A percentile compares a stretch with the other conserved stretches of the same genome.
Conservation (phyloP, 148 eudicot species). For the Selenicereus undatus region DNA sequence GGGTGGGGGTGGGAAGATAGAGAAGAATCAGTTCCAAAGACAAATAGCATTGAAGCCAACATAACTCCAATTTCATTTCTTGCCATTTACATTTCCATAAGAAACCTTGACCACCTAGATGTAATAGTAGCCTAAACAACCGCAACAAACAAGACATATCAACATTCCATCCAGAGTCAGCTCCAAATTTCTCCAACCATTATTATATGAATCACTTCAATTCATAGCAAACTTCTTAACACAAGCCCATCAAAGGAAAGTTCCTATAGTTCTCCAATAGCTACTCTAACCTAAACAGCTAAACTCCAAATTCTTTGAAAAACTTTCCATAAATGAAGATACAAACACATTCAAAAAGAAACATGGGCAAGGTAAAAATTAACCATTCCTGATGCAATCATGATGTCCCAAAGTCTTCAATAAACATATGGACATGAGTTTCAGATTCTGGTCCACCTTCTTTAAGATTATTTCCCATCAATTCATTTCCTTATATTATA, state of each 20-base stretch:
- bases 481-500: no score
- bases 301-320: background rate
- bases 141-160: no score
- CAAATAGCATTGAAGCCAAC: background rate
- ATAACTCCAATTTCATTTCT: background rate
- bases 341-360: background rate
- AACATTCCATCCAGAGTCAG: background rate
- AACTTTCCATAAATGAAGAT: background rate
- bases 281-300: background rate
- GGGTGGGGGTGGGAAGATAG: no score
- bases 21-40: background rate
- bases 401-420: background rate
- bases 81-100: background rate
- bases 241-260: background rate
- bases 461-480: background rate
- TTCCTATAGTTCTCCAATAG: background rate
- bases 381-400: slow-evolving; percentile 3
- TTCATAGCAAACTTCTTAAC: background rate
- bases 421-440: background rate
- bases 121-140: background rate
- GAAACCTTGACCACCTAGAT: background rate
- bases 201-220: background rate
- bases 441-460: background rate
- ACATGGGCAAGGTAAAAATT: background rate
- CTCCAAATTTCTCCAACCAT: background rate